Evolutionary conservation across 768 basidiomycete species (phyloP), one percentile per base, ranked within the genome.

Genomic region (Phaeotremella skinneri): DNA sequence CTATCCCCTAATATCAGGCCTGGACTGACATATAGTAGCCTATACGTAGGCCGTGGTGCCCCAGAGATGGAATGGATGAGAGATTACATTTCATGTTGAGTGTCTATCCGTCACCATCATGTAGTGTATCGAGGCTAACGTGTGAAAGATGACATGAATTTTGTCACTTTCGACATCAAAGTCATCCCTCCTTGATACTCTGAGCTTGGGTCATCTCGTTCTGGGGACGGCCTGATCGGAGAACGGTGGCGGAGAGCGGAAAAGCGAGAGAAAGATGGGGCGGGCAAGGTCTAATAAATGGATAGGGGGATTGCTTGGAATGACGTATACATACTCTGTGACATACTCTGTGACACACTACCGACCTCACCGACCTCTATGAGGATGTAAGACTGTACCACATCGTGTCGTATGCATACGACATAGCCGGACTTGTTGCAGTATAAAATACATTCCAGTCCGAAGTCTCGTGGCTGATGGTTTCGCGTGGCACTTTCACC

Each of bases 81-180:
- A 5, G 52, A 55, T 51, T 61, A 61, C 43, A 49, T 61, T 6
- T 52, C 52, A 21, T 60, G 59, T 60, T 29, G 50, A 53, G 49
- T n/a, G 3, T 27, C 42, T 29, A 13, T 17, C 17, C 11, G 32
- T 29, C 20, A 23, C 9, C 25, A n/a, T 41, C 39, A 45, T 43
- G 37, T 41, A 41, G 37, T 25, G 2, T 4, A n/a, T n/a, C n/a
- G n/a, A n/a, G 43, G 43, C 43, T 45, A 25, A 25, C n/a, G 2
- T 4, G 7, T 39, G 20, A 14, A 20, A 61, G 59, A 61, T 42
- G 55, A 61, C 27, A 16, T 61, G 26, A 61, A 55, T 26, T 23
- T 55, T 13, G 59, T 61, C 32, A 61, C 59, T 9, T 49, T 61
- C 53, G 59, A 61, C 25, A 61, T 61, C 52, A 54, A 48, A n/a